Conservation (phyloP, 2,329 filamentous ascomycete species). For the Penicillium sp. region DNA sequence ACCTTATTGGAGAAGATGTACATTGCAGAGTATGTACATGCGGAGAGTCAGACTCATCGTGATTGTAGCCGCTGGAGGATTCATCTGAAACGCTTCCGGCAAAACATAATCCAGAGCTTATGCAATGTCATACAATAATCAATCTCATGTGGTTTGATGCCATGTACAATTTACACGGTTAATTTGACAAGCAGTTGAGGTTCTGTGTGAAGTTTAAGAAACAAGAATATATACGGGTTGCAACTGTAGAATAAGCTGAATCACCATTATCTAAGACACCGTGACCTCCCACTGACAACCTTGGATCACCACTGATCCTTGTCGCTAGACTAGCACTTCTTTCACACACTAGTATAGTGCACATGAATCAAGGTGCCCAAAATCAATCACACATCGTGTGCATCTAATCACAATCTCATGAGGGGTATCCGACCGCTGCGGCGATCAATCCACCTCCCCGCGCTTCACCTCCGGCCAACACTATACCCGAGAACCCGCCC, state of each 20-base stretch:
- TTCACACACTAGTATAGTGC: background rate
- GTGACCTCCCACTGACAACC: background rate
- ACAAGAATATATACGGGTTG: background rate
- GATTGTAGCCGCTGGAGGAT: background rate
- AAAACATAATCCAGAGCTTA: background rate
- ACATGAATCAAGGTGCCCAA: background rate
- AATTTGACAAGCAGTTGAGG: background rate
- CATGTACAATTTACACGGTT: background rate
- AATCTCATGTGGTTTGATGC: background rate
- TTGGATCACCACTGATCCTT: background rate
- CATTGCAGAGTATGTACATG: background rate
- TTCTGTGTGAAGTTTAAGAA: background rate
- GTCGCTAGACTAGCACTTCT: background rate
- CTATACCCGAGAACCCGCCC: constrained; percentile 3
- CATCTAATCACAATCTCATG: constrained; percentile 8
- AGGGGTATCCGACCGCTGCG: constrained; percentile 11
- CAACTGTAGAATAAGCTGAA: background rate
- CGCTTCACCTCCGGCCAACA: constrained; percentile 6
- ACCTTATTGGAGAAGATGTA: background rate
- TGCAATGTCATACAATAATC: background rate
- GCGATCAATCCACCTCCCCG: constrained; percentile 9
- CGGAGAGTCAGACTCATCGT: background rate
- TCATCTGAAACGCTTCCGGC: background rate
- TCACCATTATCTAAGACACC: background rate
- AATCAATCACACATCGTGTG: background rate